Evolutionary conservation across 495 filamentous ascomycete genomes (phyloP).

Genomic region (Lichenothelia convexa): DNA sequence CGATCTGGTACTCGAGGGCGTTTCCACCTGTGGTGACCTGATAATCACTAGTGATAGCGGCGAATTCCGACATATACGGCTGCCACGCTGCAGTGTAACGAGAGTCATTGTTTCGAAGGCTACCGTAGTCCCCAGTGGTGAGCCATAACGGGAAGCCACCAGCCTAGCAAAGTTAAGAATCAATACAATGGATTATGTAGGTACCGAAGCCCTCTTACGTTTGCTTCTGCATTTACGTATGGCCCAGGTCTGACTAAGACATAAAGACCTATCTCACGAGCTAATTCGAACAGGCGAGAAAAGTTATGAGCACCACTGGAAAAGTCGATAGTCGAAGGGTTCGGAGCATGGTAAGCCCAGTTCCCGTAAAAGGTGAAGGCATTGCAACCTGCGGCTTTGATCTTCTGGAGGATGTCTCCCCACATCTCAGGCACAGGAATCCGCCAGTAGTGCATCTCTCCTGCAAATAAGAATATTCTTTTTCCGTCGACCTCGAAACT

Average conservation of each 20-base stretch:
- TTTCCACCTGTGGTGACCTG: conserved; percentile 39
- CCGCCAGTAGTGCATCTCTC: conserved; percentile 40
- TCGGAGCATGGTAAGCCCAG: conserved; percentile 38
- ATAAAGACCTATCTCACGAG: conserved; percentile 37
- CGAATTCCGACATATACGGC: conserved; percentile 8
- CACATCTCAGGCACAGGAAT: conserved; percentile 40
- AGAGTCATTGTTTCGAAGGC: conserved; percentile 34
- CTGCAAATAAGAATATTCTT: conserved; percentile 36
- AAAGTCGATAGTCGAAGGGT: conserved; percentile 32
- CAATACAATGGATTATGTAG: background rate
- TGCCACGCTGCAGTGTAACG: conserved; percentile 33
- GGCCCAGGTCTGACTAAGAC: conserved; percentile 40
- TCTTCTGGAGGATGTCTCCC: conserved; percentile 43
- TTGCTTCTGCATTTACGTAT: conserved; percentile 34
- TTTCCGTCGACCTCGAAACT: conserved; percentile 38
- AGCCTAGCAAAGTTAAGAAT: conserved; percentile 8
- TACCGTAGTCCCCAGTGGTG: conserved; percentile 41
- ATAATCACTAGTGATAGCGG: conserved; percentile 14
- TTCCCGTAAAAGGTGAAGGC: conserved; percentile 37
- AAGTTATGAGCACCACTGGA: conserved; percentile 34
- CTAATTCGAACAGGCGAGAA: conserved; percentile 33
- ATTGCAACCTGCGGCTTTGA: conserved; percentile 40
- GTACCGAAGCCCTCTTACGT: background rate
- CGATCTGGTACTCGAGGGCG: conserved; percentile 37
- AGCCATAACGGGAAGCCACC: conserved; percentile 44